Evolutionary conservation across 345 rosid species (phyloP).

Genomic region (Draba incana): DNA sequence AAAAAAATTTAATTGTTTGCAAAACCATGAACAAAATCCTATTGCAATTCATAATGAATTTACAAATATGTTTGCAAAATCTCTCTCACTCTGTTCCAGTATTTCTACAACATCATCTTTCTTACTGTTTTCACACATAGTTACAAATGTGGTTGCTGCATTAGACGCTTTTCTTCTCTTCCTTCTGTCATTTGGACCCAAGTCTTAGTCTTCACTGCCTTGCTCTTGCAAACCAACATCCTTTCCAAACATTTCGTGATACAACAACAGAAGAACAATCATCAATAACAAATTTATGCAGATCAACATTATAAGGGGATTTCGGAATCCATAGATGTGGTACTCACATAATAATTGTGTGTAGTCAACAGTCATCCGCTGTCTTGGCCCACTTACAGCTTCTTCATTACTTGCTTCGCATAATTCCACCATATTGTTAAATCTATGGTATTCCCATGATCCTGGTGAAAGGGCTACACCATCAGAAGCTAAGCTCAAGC

Average conservation of each 20-base stretch:
- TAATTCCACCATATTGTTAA: slow-evolving; percentile 54
- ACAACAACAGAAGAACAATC: neutral
- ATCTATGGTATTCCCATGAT: slow-evolving; percentile 47
- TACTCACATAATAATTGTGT: slow-evolving; percentile 83
- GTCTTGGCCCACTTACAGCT: slow-evolving; percentile 70
- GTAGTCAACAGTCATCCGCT: slow-evolving; percentile 81
- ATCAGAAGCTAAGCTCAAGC: slow-evolving; percentile 85
- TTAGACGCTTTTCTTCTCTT: slow-evolving; percentile 75
- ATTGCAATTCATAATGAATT: too few species aligned
- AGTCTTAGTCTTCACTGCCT: slow-evolving; percentile 96
- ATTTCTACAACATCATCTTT: slow-evolving; percentile 41
- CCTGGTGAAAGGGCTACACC: slow-evolving; percentile 57
- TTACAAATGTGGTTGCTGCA: slow-evolving; percentile 70
- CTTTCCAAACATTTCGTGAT: slow-evolving; percentile 99
- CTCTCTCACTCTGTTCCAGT: slow-evolving; percentile 42
- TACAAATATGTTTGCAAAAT: slow-evolving; percentile 22
- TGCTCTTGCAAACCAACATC: slow-evolving; percentile 72
- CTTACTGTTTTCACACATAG: slow-evolving; percentile 62
- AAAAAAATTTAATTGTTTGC: too few species aligned
- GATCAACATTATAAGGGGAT: too few species aligned
- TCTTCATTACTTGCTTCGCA: slow-evolving; percentile 66
- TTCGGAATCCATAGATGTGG: neutral
- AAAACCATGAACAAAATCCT: too few species aligned
- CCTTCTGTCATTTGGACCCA: slow-evolving; percentile 90
- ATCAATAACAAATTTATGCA: too few species aligned